These are phyloP conservation scores for Sporothrix mexicana DNA, from an alignment of 2,329 filamentous ascomycete genomes.

Conservation along the genomic window DNA sequence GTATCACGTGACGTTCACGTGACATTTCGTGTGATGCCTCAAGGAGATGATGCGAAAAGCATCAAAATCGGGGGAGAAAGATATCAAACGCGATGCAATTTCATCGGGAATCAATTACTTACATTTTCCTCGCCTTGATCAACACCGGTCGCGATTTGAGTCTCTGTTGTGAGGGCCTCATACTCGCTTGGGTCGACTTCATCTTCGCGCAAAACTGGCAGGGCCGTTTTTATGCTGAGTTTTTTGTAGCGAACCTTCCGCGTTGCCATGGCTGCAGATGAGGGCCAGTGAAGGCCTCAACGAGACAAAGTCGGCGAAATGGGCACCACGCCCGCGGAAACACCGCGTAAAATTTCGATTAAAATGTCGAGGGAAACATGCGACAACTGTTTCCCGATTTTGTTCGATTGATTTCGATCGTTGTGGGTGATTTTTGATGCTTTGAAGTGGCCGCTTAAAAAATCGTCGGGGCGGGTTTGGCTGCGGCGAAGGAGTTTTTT, in stretches of 20 bases:
- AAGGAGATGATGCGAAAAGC: conserved; percentile 24
- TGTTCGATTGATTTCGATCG: conserved; percentile 60
- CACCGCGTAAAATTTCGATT: conserved; percentile 66
- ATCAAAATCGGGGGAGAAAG: conserved; percentile 39
- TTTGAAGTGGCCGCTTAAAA: conserved; percentile 25
- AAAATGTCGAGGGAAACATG: conserved; percentile 65
- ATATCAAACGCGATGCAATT: conserved; percentile 32
- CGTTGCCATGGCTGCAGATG: conserved; percentile 60
- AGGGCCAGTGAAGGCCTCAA: conserved; percentile 29
- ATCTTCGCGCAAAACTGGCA: conserved; percentile 85
- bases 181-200: conserved; percentile 88
- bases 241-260: conserved; percentile 84
- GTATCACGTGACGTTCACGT: conserved; percentile 49
- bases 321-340: conserved; percentile 57
- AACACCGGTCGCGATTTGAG: conserved; percentile 92
- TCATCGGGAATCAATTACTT: conserved; percentile 55
- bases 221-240: conserved; percentile 86
- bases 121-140: conserved; percentile 98
- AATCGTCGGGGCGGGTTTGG: background rate
- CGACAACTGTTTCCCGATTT: conserved; percentile 57
- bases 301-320: conserved; percentile 32
- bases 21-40: conserved; percentile 50
- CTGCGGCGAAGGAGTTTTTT: conserved; percentile 25
- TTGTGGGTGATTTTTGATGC: conserved; percentile 62
- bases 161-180: conserved; percentile 80